These are phyloP conservation scores for Curvularia sp. DNA, from an alignment of 2,329 filamentous ascomycete species.

Conservation along the genomic window DNA sequence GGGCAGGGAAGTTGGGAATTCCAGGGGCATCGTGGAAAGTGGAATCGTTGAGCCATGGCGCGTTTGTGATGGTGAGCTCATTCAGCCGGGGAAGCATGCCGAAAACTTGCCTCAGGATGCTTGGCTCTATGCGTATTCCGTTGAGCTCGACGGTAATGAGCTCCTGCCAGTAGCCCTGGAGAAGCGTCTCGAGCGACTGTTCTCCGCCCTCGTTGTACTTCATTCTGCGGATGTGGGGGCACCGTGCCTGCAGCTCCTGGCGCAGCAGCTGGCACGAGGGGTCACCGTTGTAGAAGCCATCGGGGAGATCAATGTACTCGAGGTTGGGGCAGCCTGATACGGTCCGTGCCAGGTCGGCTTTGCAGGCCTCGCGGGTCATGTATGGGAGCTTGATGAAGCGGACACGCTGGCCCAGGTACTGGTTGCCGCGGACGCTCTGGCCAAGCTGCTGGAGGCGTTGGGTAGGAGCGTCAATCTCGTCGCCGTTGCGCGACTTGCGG, in stretches of 20 bases:
- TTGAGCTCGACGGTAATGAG: constrained; percentile 77
- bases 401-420: constrained; percentile 72
- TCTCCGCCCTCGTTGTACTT: constrained; percentile 81
- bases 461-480: constrained; percentile 80
- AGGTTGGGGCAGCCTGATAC: constrained; percentile 85
- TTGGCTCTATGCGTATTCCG: constrained; percentile 72
- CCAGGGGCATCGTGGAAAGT: constrained; percentile 72
- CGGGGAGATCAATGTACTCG: constrained; percentile 87
- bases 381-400: constrained; percentile 88
- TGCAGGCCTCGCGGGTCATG: constrained; percentile 89
- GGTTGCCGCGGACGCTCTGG: constrained; percentile 80
- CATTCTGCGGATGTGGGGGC: constrained; percentile 87
- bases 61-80: constrained; percentile 76
- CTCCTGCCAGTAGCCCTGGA: constrained; percentile 70
- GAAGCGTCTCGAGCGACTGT: constrained; percentile 73
- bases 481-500: constrained; percentile 66
- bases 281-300: constrained; percentile 86
- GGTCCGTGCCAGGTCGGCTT: constrained; percentile 82
- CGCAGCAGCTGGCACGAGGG: constrained; percentile 75
- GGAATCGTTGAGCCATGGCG: constrained; percentile 75
- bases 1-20: constrained; percentile 74
- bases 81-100: constrained; percentile 70
- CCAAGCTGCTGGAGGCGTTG: constrained; percentile 79
- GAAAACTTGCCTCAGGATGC: constrained; percentile 73
- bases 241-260: constrained; percentile 83